Evolutionary conservation across 1,284 basidiomycete species (phyloP), one percentile per base, ranked within the genome.

Genomic region (Apiotrichum akiyoshidainum): DNA sequence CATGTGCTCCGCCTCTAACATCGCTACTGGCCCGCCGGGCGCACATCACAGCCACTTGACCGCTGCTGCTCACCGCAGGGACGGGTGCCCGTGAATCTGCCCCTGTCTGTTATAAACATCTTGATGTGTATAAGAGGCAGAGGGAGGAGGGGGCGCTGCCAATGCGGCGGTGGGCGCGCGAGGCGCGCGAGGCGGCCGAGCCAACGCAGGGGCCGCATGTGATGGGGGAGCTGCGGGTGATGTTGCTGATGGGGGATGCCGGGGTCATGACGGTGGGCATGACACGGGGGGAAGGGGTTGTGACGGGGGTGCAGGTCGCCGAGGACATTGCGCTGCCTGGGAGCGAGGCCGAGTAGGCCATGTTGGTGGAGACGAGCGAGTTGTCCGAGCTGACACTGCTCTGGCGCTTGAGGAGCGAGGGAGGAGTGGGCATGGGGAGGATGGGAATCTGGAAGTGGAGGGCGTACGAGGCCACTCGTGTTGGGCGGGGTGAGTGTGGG

Each of bases 391-490:
- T 34, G 3, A 21, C 16, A 8, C 16, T 42, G 26, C 19, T 48
- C 19, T 56, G 55, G 33, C 68, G 65, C 55, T 68, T 61, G 33
- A 72, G 64, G 9, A 74, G 65, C 11, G 67, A 69, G 2, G 70
- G 72, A 1, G 72, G 72, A 6, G 67, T 69, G 8, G 63, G 70
- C 12, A 55, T 46, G 1, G 66, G 63, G 35, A 72, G 37, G n/a
- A 60, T 50, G 19, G 68, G 61, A 26, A 72, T 55, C 39, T 59
- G 55, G 62, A 72, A 74, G 65, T 74, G 70, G 22, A 74, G 62
- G 1, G 71, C 68, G 44, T 65, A 64, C 14, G 67, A 46, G 35
- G 37, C 39, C 11, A 46, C 34, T 17, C 49, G 50, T 22, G 50
- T 41, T 22, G 45, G n/a, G 37, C 39, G 26, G 12, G 40, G 45